These are phyloP conservation scores for Podaxis carcinomalis DNA, from an alignment of 768 basidiomycete genomes.

Conservation along the genomic window DNA sequence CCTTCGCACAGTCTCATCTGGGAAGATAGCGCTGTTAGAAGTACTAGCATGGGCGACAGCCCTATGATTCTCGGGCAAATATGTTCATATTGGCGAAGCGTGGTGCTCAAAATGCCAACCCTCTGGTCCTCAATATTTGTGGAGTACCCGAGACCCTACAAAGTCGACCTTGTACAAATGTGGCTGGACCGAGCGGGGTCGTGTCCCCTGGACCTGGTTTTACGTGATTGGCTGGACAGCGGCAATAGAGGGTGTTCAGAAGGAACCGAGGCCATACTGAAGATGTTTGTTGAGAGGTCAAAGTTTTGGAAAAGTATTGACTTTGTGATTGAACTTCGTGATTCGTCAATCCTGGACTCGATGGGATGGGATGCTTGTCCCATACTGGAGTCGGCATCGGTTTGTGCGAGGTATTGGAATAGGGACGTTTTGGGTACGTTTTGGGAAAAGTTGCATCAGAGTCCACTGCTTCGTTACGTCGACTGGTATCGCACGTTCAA, in stretches of 20 bases:
- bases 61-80: slow-evolving; percentile 4
- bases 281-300: not conserved
- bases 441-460: slow-evolving; percentile 1
- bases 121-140: slow-evolving; percentile 5
- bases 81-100: slow-evolving; percentile 5
- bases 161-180: not conserved
- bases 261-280: slow-evolving; percentile 1
- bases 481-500: slow-evolving; percentile 2
- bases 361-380: not conserved
- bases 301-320: not conserved
- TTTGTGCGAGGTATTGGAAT: slow-evolving; percentile 1
- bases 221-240: slow-evolving; percentile 7
- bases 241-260: not conserved
- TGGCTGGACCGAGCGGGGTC: slow-evolving; percentile 4
- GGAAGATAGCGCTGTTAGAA: not conserved
- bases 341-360: not conserved
- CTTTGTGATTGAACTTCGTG: slow-evolving; percentile 1
- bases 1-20: not conserved
- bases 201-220: not conserved
- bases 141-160: slow-evolving; percentile 1
- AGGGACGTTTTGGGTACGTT: not conserved
- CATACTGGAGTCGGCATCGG: not conserved
- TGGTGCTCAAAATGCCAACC: not conserved
- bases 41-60: not conserved
- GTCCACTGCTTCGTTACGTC: not conserved